A percentile compares a stretch with the other conserved stretches of the same genome.
phyloP scores from a whole-genome alignment of 768 basidiomycete genomes.

The Amylocystis lapponica region DNA sequence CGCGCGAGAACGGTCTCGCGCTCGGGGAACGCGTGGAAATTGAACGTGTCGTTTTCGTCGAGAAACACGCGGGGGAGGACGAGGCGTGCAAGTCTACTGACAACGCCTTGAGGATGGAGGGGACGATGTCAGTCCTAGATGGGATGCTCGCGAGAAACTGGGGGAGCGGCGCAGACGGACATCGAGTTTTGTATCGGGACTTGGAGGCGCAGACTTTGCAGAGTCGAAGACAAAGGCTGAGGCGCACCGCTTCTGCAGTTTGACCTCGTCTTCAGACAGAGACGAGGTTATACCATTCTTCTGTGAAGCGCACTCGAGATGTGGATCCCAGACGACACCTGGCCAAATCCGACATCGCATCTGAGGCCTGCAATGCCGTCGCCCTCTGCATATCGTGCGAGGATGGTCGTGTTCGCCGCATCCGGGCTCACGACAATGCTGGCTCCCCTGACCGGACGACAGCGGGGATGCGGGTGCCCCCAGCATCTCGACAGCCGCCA shows the following conservation, averaged over 20 bases:
- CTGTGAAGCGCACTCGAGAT: conserved; percentile 50
- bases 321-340: conserved; percentile 50
- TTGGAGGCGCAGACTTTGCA: conserved; percentile 33
- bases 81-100: conserved; percentile 21
- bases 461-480: no score
- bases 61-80: conserved; percentile 38
- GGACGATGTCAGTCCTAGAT: conserved; percentile 27
- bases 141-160: conserved; percentile 32
- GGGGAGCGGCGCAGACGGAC: conserved; percentile 22
- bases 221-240: conserved; percentile 27
- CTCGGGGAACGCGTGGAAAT: conserved; percentile 41
- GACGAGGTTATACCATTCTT: conserved; percentile 10
- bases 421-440: no score
- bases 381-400: not conserved
- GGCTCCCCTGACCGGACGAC: no score
- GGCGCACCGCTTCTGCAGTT: conserved; percentile 14
- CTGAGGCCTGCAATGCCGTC: conserved; percentile 2
- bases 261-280: conserved; percentile 8
- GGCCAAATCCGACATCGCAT: conserved; percentile 6
- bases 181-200: conserved; percentile 29
- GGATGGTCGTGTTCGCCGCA: no score
- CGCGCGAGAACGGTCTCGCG: conserved; percentile 26
- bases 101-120: conserved; percentile 33
- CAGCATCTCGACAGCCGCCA: not conserved
- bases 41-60: conserved; percentile 70